Evolutionary conservation across 305 asterid genomes (phyloP).

Genomic region (Fraxinus albicans): DNA sequence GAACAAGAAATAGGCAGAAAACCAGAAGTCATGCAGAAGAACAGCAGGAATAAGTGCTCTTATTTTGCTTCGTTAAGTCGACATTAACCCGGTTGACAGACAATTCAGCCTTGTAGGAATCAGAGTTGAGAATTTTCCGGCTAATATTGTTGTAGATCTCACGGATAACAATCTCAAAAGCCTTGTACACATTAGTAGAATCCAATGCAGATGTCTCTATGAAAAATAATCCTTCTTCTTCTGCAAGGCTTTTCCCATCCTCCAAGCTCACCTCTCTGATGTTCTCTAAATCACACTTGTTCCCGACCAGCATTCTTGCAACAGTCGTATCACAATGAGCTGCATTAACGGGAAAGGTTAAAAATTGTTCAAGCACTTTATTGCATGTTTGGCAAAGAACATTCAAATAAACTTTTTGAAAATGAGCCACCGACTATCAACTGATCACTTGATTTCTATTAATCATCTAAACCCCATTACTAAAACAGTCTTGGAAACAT

Average conservation of each 20-base stretch:
- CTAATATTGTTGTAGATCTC: conserved; percentile 62
- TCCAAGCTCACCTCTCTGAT: conserved; percentile 61
- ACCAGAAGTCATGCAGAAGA: conserved; percentile 32
- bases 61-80: conserved; percentile 53
- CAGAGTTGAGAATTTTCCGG: conserved; percentile 65
- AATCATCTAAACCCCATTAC: background rate
- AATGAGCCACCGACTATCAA: background rate
- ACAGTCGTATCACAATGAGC: conserved; percentile 63
- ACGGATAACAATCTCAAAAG: conserved; percentile 68
- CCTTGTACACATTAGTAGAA: conserved; percentile 60
- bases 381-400: background rate
- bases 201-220: conserved; percentile 69
- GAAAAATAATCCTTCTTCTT: conserved; percentile 66
- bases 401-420: background rate
- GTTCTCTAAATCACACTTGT: conserved; percentile 68
- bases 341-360: conserved; percentile 27
- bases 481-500: background rate
- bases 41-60: conserved; percentile 44
- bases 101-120: conserved; percentile 63
- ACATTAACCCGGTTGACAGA: conserved; percentile 50
- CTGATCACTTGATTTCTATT: background rate
- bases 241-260: conserved; percentile 58
- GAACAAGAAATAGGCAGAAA: background rate
- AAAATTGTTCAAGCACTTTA: background rate
- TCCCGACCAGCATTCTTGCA: conserved; percentile 66